A percentile compares a stretch with the other conserved stretches of the same genome.
These are phyloP conservation scores for Aspergillus unguis DNA, from an alignment of 2,329 filamentous ascomycete genomes.

Conservation along the genomic window DNA sequence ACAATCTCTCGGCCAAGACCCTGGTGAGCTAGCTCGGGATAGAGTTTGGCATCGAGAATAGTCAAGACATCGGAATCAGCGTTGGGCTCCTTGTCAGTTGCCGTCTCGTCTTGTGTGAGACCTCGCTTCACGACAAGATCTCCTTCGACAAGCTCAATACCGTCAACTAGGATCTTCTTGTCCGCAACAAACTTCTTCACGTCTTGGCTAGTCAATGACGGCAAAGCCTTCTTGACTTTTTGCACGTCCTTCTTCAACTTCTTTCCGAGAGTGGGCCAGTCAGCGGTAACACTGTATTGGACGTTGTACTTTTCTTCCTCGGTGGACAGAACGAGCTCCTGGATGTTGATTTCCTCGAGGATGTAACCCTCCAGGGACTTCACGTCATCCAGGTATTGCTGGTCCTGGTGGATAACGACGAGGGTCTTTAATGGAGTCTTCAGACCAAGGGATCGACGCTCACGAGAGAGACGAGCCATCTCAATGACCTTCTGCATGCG, in stretches of 20 bases:
- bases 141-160: slow-evolving; percentile 75
- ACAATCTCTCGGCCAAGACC: slow-evolving; percentile 89
- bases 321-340: slow-evolving; percentile 75
- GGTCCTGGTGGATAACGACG: slow-evolving; percentile 80
- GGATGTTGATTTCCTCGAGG: slow-evolving; percentile 84
- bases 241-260: slow-evolving; percentile 94
- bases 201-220: slow-evolving; percentile 71
- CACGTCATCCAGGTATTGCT: slow-evolving; percentile 80
- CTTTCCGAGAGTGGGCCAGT: slow-evolving; percentile 93
- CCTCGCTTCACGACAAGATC: slow-evolving; percentile 81
- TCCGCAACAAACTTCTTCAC: slow-evolving; percentile 73
- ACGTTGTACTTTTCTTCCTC: slow-evolving; percentile 92
- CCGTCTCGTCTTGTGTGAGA: slow-evolving; percentile 67
- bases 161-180: slow-evolving; percentile 76
- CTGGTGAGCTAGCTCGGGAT: slow-evolving; percentile 83
- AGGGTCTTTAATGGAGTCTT: slow-evolving; percentile 90
- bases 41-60: slow-evolving; percentile 77
- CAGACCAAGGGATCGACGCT: slow-evolving; percentile 76
- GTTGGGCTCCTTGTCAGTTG: slow-evolving; percentile 76
- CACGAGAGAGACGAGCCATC: slow-evolving; percentile 78
- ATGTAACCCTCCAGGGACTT: slow-evolving; percentile 85
- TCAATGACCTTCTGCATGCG: slow-evolving; percentile 97
- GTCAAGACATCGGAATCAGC: slow-evolving; percentile 87
- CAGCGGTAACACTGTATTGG: slow-evolving; percentile 81
- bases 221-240: slow-evolving; percentile 87